These are phyloP conservation scores for Cladorrhinum sp. DNA, from an alignment of 2,329 filamentous ascomycete genomes.

Conservation along the genomic window DNA sequence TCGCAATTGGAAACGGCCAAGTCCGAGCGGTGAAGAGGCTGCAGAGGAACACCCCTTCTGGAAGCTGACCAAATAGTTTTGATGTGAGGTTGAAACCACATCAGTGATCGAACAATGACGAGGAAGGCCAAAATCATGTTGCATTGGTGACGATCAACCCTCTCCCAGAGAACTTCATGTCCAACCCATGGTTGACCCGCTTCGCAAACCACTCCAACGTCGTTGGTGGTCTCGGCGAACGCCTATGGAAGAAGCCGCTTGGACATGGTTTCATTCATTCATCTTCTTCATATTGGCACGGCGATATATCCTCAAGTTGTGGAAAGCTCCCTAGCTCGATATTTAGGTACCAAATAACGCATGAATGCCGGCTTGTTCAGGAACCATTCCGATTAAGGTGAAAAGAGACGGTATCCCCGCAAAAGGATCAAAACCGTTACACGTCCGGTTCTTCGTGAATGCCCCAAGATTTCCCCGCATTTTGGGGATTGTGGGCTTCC, in stretches of 20 bases:
- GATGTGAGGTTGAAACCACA: background rate
- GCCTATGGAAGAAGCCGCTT: background rate
- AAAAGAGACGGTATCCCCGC: conserved; percentile 12
- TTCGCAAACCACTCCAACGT: background rate
- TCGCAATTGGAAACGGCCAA: background rate
- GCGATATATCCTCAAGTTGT: conserved; percentile 7
- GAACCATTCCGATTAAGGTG: conserved; percentile 1
- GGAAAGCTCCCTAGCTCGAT: background rate
- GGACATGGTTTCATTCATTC: background rate
- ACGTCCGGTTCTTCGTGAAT: conserved; percentile 14
- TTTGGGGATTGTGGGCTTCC: conserved; percentile 9
- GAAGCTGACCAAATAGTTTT: too few relatives aligned
- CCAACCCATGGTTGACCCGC: background rate
- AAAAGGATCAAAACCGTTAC: conserved; percentile 6
- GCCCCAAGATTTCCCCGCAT: conserved; percentile 25
- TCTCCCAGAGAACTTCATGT: background rate
- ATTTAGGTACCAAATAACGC: conserved; percentile 3
- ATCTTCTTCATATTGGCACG: background rate
- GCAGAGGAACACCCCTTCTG: too few relatives aligned
- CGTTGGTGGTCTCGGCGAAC: background rate
- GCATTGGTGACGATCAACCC: background rate
- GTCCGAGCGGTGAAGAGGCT: background rate
- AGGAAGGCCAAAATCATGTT: background rate
- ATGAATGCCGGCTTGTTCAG: background rate
- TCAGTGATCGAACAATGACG: background rate